phyloP scores from a whole-genome alignment of 2,329 filamentous ascomycete species.

The Hypomyces perniciosus region DNA sequence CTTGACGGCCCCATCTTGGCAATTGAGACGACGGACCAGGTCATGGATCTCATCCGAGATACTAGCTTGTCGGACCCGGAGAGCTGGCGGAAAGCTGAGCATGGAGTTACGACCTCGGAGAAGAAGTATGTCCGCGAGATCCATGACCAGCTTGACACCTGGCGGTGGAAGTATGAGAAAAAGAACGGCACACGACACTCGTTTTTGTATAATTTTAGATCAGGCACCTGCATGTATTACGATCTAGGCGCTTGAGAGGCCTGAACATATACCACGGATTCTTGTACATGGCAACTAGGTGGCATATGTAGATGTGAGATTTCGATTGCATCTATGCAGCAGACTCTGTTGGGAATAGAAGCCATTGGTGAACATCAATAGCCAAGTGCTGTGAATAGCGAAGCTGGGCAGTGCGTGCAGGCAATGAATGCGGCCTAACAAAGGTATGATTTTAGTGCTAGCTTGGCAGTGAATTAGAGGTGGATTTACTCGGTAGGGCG shows the following conservation, averaged over 20 bases:
- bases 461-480: too few species aligned
- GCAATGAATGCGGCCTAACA: too few species aligned
- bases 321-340: too few species aligned
- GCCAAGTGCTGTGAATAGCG: too few species aligned
- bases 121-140: conserved; percentile 78
- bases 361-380: too few species aligned
- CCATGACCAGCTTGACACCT: conserved; percentile 66
- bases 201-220: conserved; percentile 89
- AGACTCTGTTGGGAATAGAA: too few species aligned
- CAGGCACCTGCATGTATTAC: conserved; percentile 78
- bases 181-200: conserved; percentile 59
- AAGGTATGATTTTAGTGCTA: too few species aligned
- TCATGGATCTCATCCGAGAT: conserved; percentile 68
- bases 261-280: not conserved
- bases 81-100: conserved; percentile 75
- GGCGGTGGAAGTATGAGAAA: conserved; percentile 50
- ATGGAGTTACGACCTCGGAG: conserved; percentile 69
- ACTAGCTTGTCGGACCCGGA: conserved; percentile 75
- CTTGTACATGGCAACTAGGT: not conserved
- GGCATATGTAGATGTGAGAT: not conserved
- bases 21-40: conserved; percentile 79
- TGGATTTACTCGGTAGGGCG: too few species aligned
- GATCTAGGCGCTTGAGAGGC: conserved; percentile 54
- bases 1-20: conserved; percentile 76
- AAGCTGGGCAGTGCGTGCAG: too few species aligned